Evolutionary conservation across 257 asterid genomes (phyloP).

Genomic region (Striga asiatica): DNA sequence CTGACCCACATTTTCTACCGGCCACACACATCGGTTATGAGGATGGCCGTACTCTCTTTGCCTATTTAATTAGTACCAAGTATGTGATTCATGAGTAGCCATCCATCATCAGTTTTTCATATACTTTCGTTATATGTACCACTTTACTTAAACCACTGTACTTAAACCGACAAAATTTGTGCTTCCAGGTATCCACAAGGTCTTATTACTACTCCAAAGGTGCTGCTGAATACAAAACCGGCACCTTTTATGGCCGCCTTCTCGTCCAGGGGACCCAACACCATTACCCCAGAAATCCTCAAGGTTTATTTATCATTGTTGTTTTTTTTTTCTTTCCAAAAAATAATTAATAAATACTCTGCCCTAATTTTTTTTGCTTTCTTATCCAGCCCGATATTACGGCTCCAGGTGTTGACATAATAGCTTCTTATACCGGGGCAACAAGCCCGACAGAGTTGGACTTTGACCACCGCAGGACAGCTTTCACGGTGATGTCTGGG

Average conservation of each 20-base stretch:
- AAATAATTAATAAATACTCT: neutral
- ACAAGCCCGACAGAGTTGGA: slow-evolving; percentile 12
- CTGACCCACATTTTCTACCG: slow-evolving; percentile 44
- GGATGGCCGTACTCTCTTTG: slow-evolving; percentile 26
- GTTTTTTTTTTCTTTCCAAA: no score
- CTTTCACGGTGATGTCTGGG: slow-evolving; percentile 24
- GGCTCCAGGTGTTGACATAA: slow-evolving; percentile 55
- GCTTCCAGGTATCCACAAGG: slow-evolving; percentile 36
- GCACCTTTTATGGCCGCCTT: slow-evolving; percentile 56
- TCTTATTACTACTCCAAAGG: slow-evolving; percentile 25
- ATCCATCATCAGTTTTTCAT: neutral
- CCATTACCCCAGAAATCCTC: slow-evolving; percentile 41
- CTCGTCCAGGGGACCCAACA: slow-evolving; percentile 69
- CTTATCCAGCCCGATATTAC: no score
- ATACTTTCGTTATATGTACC: no score
- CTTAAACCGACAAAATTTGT: neutral
- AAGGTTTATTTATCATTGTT: slow-evolving; percentile 38
- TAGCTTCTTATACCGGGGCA: slow-evolving; percentile 36
- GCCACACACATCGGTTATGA: slow-evolving; percentile 37
- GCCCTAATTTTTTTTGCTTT: no score
- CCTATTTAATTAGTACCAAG: slow-evolving; percentile 34
- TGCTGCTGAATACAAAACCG: slow-evolving; percentile 19
- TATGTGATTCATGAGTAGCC: neutral
- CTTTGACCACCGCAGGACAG: slow-evolving; percentile 21
- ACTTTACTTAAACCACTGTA: no score